These are phyloP conservation scores for Eimeria mitis DNA, from an alignment of 169 alveolate genomes.

Conservation along the genomic window DNA sequence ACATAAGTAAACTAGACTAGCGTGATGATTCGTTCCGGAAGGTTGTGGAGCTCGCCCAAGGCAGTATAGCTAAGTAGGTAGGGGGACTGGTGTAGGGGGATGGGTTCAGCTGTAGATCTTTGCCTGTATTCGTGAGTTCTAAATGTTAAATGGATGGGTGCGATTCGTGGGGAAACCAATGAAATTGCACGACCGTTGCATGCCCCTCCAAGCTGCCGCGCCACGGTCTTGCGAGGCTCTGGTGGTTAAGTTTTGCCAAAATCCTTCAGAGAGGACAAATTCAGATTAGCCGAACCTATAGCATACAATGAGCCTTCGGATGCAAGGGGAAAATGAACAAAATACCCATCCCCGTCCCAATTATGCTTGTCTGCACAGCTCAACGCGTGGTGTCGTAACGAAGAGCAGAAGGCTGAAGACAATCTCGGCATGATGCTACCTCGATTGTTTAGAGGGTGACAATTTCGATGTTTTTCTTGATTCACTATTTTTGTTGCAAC, in stretches of 20 bases:
- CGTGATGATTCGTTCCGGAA: background rate
- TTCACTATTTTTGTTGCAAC: background rate
- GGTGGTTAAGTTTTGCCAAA: background rate
- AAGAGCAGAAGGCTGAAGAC: background rate
- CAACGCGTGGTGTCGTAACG: background rate
- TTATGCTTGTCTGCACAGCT: background rate
- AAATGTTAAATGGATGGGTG: background rate
- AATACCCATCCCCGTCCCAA: background rate
- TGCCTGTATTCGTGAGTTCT: background rate
- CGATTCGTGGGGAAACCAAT: background rate
- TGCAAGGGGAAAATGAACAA: background rate
- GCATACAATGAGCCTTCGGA: background rate
- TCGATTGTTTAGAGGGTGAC: background rate
- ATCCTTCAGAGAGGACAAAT: background rate
- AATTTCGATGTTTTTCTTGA: background rate
- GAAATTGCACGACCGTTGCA: background rate
- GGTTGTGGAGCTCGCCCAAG: background rate
- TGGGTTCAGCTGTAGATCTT: background rate
- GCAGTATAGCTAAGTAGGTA: background rate
- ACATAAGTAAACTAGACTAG: background rate
- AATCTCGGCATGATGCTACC: background rate
- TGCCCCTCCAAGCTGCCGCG: background rate
- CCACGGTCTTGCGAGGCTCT: background rate
- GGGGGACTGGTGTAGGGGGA: background rate
- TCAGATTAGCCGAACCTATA: background rate